Base-by-base conservation (phyloP, 164 flowering plant species). In the Sextonia rubra region DNA sequence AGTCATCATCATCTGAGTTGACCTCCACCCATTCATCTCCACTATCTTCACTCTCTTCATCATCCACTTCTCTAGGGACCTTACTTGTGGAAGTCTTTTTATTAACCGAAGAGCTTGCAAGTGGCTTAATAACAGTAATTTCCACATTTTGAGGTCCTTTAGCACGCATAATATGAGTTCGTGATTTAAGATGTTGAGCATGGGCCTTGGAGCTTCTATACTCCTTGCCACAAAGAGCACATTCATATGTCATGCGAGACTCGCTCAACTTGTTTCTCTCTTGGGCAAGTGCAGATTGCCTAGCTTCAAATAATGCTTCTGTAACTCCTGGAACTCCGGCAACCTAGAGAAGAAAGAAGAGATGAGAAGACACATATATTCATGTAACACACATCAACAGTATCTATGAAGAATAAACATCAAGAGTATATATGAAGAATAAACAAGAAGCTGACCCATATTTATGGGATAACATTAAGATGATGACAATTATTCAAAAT, bases 241-340 rank as follows among this genome's bases (percentile, higher is more conserved):
- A 96, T 62, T 85, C 87, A 69, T 91, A 93, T 1, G 87, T 77
- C 97, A 93, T 86, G 1, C 90, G 95, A n/a, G 89, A 74, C 69
- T 86, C 89, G 78, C 62, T 81, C 29, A 70, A 47, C 77, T 88
- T 89, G 15, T 74, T 82, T 26, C 83, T 85, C 82, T 91, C 95
- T 72, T 88, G 89, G 68, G 92, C 93, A 70, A 91, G 76, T 20
- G 89, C 93, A 73, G 90, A 74, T 77, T 93, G 93, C 72, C 91
- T 89, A 44, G 97, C 97, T 56, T 82, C 63, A 80, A 90, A 96
- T 52, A 96, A 76, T 1, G 91, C 83, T 81, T 96, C 99, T 2
- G 97, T 96, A 76, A 96, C 94, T 68, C 99, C 98, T 4, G 97
- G 97, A 67, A 93, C 97, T 65, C 98, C 95, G 26, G 98, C 97